A percentile compares a stretch with the other conserved stretches of the same genome.
These are phyloP conservation scores for Melampsora americana DNA, from an alignment of 1,284 basidiomycete species.

Conservation along the genomic window DNA sequence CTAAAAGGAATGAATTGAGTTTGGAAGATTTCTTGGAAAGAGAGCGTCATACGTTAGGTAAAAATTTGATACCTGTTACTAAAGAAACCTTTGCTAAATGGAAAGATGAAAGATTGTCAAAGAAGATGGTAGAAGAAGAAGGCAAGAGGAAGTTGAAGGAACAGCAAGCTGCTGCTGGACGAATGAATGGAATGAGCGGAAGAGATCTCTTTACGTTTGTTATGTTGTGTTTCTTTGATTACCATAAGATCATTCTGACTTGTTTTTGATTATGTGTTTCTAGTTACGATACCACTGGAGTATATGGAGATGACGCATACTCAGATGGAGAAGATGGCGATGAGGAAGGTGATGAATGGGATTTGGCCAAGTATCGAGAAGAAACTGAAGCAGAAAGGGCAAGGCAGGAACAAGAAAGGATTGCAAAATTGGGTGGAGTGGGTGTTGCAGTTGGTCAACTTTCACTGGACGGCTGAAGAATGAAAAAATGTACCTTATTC, in stretches of 20 bases:
- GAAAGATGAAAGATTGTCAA: slow-evolving; percentile 84
- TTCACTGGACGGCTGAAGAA: slow-evolving; percentile 9
- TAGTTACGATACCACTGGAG: slow-evolving; percentile 77
- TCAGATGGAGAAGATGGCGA: slow-evolving; percentile 56
- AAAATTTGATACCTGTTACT: slow-evolving; percentile 93
- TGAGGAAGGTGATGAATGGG: slow-evolving; percentile 69
- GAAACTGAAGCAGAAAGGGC: slow-evolving; percentile 63
- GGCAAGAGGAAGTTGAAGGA: slow-evolving; percentile 80
- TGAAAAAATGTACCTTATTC: no score
- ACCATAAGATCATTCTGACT: slow-evolving; percentile 9
- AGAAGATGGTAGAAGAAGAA: slow-evolving; percentile 83
- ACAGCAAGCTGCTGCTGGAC: slow-evolving; percentile 77
- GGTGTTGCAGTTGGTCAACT: slow-evolving; percentile 35
- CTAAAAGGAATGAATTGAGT: slow-evolving; percentile 77
- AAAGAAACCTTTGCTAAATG: slow-evolving; percentile 85
- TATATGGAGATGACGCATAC: slow-evolving; percentile 53
- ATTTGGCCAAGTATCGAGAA: slow-evolving; percentile 64
- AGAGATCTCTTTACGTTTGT: slow-evolving; percentile 74
- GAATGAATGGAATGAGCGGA: slow-evolving; percentile 88
- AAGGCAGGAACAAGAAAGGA: slow-evolving; percentile 46
- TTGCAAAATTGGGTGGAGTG: slow-evolving; percentile 42
- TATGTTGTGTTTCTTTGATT: slow-evolving; percentile 19
- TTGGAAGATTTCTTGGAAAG: slow-evolving; percentile 91
- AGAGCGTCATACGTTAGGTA: slow-evolving; percentile 86
- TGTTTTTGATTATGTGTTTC: slow-evolving; percentile 67